phyloP scores from a whole-genome alignment of 1,284 basidiomycete genomes.

The Rhodotorula sp. region DNA sequence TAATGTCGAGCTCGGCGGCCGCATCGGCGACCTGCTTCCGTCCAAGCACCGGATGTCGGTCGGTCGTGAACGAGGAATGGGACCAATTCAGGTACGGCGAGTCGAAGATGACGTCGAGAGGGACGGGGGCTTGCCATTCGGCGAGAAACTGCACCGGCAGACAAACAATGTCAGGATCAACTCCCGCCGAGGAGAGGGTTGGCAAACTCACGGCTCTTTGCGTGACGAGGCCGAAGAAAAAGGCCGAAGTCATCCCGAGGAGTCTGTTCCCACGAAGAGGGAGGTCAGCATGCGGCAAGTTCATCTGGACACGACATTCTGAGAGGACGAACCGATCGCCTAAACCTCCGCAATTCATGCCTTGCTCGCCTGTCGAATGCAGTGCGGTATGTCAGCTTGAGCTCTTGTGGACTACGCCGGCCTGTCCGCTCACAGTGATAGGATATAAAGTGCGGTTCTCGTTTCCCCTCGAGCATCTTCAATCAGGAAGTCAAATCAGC shows the following conservation, averaged over 20 bases:
- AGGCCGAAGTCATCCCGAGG: constrained; percentile 34
- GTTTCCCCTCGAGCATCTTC: constrained; percentile 25
- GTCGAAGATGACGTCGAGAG: constrained; percentile 36
- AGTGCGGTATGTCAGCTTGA: no score
- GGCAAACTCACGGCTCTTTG: constrained; percentile 12
- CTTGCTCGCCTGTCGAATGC: constrained; percentile 14
- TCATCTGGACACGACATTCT: accelerated
- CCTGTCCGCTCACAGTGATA: constrained; percentile 17
- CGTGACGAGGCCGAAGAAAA: constrained; percentile 33
- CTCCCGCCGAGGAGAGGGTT: no score
- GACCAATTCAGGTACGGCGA: constrained; percentile 32
- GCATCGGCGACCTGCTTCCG: constrained; percentile 6
- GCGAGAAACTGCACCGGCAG: constrained; percentile 24
- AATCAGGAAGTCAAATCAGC: no score
- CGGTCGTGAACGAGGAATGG: constrained; percentile 22
- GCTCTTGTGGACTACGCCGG: no score
- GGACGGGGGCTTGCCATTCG: constrained; percentile 35
- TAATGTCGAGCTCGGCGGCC: constrained; percentile 29
- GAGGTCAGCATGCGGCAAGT: neutral
- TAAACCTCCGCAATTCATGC: constrained; percentile 35
- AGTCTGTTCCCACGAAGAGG: neutral
- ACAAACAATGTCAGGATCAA: neutral
- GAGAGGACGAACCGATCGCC: constrained; percentile 26
- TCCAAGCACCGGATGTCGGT: constrained; percentile 21
- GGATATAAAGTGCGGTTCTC: constrained; percentile 29